These are phyloP conservation scores for Penicillium malachiteum DNA, from an alignment of 495 filamentous ascomycete species.

Conservation along the genomic window DNA sequence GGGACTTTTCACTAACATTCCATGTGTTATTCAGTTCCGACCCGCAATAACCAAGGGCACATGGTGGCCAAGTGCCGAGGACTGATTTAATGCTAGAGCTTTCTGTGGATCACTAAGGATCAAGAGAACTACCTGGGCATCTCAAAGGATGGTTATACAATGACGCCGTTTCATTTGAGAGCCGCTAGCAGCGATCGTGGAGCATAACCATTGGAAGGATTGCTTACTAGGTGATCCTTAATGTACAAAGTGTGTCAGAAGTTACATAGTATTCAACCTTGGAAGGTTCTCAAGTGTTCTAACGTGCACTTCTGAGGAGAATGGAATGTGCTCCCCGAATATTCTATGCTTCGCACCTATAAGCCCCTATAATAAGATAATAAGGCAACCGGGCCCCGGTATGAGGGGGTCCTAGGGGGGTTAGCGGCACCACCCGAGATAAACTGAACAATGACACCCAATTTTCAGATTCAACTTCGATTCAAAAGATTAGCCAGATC, in stretches of 20 bases:
- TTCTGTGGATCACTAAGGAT: constrained; percentile 7
- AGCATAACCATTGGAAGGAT: not conserved
- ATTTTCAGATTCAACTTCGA: no score
- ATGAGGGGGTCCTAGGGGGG: no score
- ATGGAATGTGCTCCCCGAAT: no score
- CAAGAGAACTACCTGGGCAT: not conserved
- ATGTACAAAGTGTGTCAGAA: no score
- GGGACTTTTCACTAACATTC: not conserved
- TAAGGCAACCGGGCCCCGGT: no score
- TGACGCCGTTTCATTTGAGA: constrained; percentile 4
- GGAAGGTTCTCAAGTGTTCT: not conserved
- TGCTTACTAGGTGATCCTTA: no score
- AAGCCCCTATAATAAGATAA: no score
- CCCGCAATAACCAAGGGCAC: not conserved
- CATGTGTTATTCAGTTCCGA: not conserved
- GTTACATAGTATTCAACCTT: constrained; percentile 2
- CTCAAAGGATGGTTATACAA: constrained; percentile 15
- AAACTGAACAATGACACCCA: no score
- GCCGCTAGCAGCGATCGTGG: constrained; percentile 24
- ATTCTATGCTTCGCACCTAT: no score
- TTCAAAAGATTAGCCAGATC: no score
- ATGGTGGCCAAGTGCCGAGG: constrained; percentile 11
- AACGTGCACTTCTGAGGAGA: no score
- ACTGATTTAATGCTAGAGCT: constrained; percentile 6
- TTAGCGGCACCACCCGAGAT: no score